Evolutionary conservation across 306 rosid species (phyloP), one percentile per base, ranked within the genome.

Genomic region (Dicorynia guianensis): DNA sequence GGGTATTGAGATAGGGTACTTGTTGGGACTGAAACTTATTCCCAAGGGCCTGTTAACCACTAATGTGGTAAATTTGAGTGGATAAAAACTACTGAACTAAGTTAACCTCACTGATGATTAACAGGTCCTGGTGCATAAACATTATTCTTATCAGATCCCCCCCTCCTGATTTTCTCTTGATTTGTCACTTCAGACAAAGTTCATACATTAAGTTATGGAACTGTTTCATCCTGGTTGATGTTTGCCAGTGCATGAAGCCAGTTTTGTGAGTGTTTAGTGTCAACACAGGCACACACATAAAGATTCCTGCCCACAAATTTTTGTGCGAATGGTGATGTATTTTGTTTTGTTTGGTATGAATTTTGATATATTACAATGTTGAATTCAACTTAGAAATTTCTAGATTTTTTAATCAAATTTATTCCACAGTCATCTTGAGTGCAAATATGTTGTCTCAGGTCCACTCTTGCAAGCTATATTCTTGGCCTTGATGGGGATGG

Each of bases 381-480:
- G 52, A 18, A 57, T 71, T 64, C 43, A 43, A 43, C 4, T 49
- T 65, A 42, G 52, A 62, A 42, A 59, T 52, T 35, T 54, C 57
- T n/a, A 11, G 8, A 11, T 54, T 18, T 25, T 76, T 54, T 58
- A 34, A 12, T 71, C 47, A 64, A 39, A 64, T 54, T 30, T 13
- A 57, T 49, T 9, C 18, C 9, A 42, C 56, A 48, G 47, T 83
- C 69, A 79, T 58, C 57, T 58, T 10, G 52, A 69, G 35, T 20
- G 13, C 63, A 59, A 48, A 71, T 76, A 60, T 75, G 8, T 66
- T 75, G 82, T 77, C 61, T 71, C 93, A 94, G 98, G 98, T 91
- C 90, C 73, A 79, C 93, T 81, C 86, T 91, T 72, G 95, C 95
- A 5, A 86, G 96, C 88, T 94, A 85, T 82, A 84, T 91, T 80